Conservation (phyloP, 2,329 filamentous ascomycete species). For the Venturia aucupariae region DNA sequence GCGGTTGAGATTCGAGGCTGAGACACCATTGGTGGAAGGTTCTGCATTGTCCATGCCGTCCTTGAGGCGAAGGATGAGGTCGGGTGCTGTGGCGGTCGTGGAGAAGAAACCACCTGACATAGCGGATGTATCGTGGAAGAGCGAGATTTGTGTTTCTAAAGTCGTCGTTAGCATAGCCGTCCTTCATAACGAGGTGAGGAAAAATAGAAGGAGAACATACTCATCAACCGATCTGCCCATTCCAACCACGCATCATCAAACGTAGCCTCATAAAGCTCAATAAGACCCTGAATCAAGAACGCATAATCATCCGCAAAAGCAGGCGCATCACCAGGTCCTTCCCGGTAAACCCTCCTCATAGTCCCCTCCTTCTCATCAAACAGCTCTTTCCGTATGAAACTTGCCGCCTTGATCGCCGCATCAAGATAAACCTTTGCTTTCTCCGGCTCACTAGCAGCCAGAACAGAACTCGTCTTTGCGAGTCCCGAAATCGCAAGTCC, state of each 20-base stretch:
- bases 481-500: slow-evolving; percentile 78
- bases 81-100: slow-evolving; percentile 51
- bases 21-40: slow-evolving; percentile 80
- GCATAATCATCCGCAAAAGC: slow-evolving; percentile 94
- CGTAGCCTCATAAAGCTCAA: slow-evolving; percentile 78
- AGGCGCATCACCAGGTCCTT: slow-evolving; percentile 53
- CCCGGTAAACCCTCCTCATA: slow-evolving; percentile 66
- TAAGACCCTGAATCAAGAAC: slow-evolving; percentile 70
- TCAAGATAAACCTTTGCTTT: slow-evolving; percentile 52
- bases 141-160: slow-evolving; percentile 57
- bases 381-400: slow-evolving; percentile 63
- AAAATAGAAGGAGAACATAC: slow-evolving; percentile 33
- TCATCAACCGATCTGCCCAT: slow-evolving; percentile 75
- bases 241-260: slow-evolving; percentile 65
- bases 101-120: slow-evolving; percentile 59
- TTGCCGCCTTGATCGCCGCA: slow-evolving; percentile 58
- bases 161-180: not conserved
- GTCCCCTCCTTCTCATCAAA: slow-evolving; percentile 56
- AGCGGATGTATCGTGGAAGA: slow-evolving; percentile 60
- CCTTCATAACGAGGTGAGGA: not conserved
- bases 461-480: slow-evolving; percentile 60
- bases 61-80: slow-evolving; percentile 79
- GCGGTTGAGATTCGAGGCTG: slow-evolving; percentile 79
- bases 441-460: slow-evolving; percentile 51
- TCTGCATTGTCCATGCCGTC: slow-evolving; percentile 91